Conservation (phyloP, 2,329 filamentous ascomycete species). For the Cytospora schulzeri region DNA sequence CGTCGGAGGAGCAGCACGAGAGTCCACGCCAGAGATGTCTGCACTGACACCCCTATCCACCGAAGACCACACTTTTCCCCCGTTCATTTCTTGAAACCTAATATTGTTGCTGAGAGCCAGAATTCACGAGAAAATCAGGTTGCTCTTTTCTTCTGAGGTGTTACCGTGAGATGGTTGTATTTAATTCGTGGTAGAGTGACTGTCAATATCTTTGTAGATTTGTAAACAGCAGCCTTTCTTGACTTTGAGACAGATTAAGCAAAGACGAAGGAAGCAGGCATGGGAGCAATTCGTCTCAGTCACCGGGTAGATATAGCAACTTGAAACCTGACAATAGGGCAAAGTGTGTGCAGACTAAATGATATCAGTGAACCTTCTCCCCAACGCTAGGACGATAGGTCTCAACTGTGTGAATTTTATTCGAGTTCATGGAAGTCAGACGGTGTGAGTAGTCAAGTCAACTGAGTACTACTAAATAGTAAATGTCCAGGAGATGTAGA, state of each 20-base stretch:
- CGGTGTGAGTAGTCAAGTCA: too few relatives aligned
- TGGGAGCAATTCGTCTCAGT: not conserved
- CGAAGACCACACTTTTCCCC: not conserved
- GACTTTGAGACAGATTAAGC: not conserved
- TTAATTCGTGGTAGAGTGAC: not conserved
- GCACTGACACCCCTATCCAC: constrained; percentile 21
- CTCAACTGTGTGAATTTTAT: too few relatives aligned
- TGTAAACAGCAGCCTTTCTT: not conserved
- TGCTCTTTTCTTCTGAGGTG: not conserved
- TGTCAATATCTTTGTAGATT: not conserved
- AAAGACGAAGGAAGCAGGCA: not conserved
- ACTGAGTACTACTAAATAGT: too few relatives aligned
- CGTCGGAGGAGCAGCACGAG: not conserved
- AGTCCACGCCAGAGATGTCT: constrained; percentile 11
- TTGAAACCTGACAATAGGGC: constrained; percentile 6
- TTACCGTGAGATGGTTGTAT: not conserved
- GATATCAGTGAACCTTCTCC: not conserved
- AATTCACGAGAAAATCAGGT: not conserved
- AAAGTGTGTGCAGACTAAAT: constrained; percentile 18
- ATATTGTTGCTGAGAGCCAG: not conserved
- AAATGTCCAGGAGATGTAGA: not conserved
- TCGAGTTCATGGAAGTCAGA: too few relatives aligned
- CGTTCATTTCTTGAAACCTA: not conserved
- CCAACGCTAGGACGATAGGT: not conserved
- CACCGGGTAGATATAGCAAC: not conserved